Evolutionary conservation across 345 rosid species (phyloP), one percentile per base, ranked within the genome.

Genomic region (Linum trigynum): DNA sequence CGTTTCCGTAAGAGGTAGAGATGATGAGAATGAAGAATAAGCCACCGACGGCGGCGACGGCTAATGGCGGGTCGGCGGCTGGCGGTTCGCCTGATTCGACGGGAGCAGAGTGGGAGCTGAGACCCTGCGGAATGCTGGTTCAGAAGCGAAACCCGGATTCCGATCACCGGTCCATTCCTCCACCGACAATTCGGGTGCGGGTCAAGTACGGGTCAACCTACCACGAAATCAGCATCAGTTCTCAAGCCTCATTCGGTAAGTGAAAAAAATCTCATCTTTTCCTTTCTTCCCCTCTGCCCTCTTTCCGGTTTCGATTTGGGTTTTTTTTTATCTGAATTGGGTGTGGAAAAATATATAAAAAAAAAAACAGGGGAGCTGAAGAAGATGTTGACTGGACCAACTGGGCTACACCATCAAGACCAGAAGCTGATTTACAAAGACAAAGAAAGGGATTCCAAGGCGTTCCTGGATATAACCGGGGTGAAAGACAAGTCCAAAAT

Each of bases 121-220:
- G 99, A 69, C 99, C 99, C 14, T 97, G 99, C 5, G 99, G 99
- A 41, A 95, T 95, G 99, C 68, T 95, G 68, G 99, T 95, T 8
- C 99, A 95, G 82, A 95, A 89, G 75, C 82, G 99, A 5, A 80
- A 68, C 72, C 87, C 84, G 68, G 91, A 86, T 63, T 82, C 86
- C 64, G 95, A 87, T 73, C 84, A 81, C 66, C 48, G 39, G 70
- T 69, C 90, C 56, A 69, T 76, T 61, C 89, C 95, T 23, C 90
- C 95, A 32, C 96, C 96, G 75, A 82, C 87, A 73, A 84, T 94
- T 69, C 81, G 97, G 77, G 92, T 90, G 64, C 80, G 89, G 79
- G 89, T 94, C 76, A 94, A 94, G 75, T 83, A 85, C 68, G 86
- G 96, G 78, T 77, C 96, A n/a, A 80, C 83, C 23, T 85, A 81